Evolutionary conservation across 2,329 filamentous ascomycete genomes (phyloP), one percentile per base, ranked within the genome.

Genomic region (Neurospora sp.): DNA sequence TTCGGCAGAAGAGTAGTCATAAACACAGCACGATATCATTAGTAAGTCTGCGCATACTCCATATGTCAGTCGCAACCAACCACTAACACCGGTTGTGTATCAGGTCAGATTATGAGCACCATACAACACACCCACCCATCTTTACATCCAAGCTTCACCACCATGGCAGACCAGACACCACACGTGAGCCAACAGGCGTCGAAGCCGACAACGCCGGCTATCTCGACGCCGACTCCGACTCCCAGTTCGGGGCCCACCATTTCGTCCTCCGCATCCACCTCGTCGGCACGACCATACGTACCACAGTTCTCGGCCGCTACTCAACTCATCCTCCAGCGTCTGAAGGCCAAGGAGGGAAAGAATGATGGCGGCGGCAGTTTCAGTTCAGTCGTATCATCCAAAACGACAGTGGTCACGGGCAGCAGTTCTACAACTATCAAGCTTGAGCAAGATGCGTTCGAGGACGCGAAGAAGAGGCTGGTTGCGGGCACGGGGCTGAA

Each of bases 281-380:
- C 72, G 13, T 19, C 72, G 17, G 66, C 71, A 19, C 73, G 72
- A 23, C 72, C 73, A 2, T 78, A 78, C 69, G 70, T 76, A 13
- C 76, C 75, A 3, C 77, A 78, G 69, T 78, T 78, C 67, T 74
- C 78, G 0, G 78, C 79, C 9, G 76, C 80, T 1, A 82, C 81
- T 0, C 78, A 81, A 72, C 78, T 82, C 79, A 82, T 82, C 9
- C 75, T 82, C 3, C 78, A 80, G 67, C 75, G 80, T 2, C 79
- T 82, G 33, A 79, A 77, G 40, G 78, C 76, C 33, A 78, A 80
- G 46, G 74, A 62, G 7, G 52, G 52, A 5, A 62, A 62, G 7
- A 62, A 62, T 36, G 52, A 62, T 17, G 52, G 28, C 23, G 8
- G 52, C 15, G 28, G 76, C 58, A 79, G 77, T 68, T 73, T 81